Evolutionary conservation across 257 asterid species (phyloP), one percentile per base, ranked within the genome.

Genomic region (Penstemon eatonii): DNA sequence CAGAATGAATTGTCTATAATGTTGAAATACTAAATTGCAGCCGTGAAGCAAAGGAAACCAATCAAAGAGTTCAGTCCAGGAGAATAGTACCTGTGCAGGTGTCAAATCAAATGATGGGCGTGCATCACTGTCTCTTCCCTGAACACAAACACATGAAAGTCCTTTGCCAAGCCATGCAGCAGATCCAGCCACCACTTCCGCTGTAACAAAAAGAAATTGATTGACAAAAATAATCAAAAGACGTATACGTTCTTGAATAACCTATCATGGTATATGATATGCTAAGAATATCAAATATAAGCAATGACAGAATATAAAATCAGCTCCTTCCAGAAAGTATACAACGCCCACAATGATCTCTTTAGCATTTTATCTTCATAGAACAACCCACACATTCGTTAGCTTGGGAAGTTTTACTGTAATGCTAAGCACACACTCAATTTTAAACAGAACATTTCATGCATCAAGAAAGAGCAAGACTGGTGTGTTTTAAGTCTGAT

Each of bases 111-210:
- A 87, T 47, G 97, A 94, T 67, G 88, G 96, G 42, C 94, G 96
- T 60, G 83, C 87, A 83, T 94, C 97, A 67, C 94, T 82, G 74
- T 91, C 99, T 71, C 95, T 83, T 79, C 97, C 83, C 73, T 94
- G 96, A 81, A 78, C 96, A 81, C 99, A 91, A 67, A 94, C 99
- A 73, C 99, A 94, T 7, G 99, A 90, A 73, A 94, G 89, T 67
- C 99, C 96, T 80, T 82, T 89, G 68, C 99, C 97, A 68, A 91
- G 86, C 99, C 99, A 94, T 18, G 99, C 99, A 67, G 97, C 96
- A 60, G 99, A 89, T 81, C 99, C 99, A 70, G 96, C 96, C 71
- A 87, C 91, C 77, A 83, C 90, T 85, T 85, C 97, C 70, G 76
- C 90, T 80, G 86, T 75, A 74, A 79, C 74, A 80, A 71, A 82